Evolutionary conservation across 257 asterid species (phyloP).

Genomic region (Solanum pimpinellifolium): DNA sequence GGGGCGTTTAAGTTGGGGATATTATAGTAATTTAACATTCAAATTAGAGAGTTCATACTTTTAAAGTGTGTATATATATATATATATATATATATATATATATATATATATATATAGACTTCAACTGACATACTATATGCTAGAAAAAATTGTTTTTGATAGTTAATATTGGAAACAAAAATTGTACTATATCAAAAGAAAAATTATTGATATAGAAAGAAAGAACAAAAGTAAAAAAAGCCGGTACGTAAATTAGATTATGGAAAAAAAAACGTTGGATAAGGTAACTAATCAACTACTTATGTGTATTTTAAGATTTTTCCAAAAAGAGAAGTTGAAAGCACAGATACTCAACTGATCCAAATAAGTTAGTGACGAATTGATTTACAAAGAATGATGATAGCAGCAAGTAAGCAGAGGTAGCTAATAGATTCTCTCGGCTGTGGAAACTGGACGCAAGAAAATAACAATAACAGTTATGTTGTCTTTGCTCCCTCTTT

Average conservation of each 20-base stretch:
- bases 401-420: background rate
- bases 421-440: conserved; percentile 73
- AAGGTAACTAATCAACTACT: background rate
- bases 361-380: background rate
- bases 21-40: too few relatives aligned
- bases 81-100: too few relatives aligned
- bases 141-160: background rate
- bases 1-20: too few relatives aligned
- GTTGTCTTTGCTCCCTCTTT: conserved; percentile 83
- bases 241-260: background rate
- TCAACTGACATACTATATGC: background rate
- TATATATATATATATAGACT: background rate
- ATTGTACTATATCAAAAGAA: background rate
- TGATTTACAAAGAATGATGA: background rate
- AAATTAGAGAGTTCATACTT: too few relatives aligned
- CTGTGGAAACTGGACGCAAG: conserved; percentile 81
- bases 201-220: background rate
- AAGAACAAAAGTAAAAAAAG: background rate
- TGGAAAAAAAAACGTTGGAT: background rate
- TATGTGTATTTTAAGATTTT: background rate
- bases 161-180: background rate
- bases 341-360: background rate
- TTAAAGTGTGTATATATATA: too few relatives aligned
- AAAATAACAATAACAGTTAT: conserved; percentile 74
- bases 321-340: background rate